Evolutionary conservation across 441 rosid genomes (phyloP), one percentile per base, ranked within the genome.

Genomic region (Gossypium laxum): DNA sequence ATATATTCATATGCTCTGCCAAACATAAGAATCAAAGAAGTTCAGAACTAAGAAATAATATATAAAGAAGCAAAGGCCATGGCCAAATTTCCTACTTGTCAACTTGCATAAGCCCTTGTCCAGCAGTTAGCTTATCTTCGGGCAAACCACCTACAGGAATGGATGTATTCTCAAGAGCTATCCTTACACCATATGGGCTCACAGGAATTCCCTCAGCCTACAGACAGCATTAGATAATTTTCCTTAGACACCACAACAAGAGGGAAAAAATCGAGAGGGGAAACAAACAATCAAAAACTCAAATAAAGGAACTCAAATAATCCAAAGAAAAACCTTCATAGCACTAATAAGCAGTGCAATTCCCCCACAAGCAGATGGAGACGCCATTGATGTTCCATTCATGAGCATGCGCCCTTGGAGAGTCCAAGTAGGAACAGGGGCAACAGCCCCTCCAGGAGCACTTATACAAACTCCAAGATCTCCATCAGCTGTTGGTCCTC

Each of bases 321-420:
- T 50, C 52, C 43, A 72, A 18, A 67, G 69, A 72, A 76, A 68
- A 66, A 95, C 99, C 98, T 95, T 95, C 97, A 95, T 87, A 64
- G 93, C 96, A 78, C 98, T 95, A 78, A 95, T 57, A 72, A 95
- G 87, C 77, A 95, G 83, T 48, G 97, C 98, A 73, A 91, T 81
- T 73, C 98, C 98, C 34, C 99, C 99, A 86, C 99, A 95, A 69
- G 99, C 99, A 77, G 97, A 95, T 72, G 98, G 99, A 85, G 98
- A 95, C 77, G 99, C 81, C 99, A 95, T 95, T 73, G 98, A 95
- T 72, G 98, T 95, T 74, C 98, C 98, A 83, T 92, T 95, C 99
- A 91, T 91, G 72, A 95, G 96, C 99, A 89, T 92, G 71, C 97
- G 96, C 59, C 87, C 85, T 79, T 95, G 98, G 79, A 95, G 99